Base-by-base conservation (phyloP, 352 stramenopile species). In the Pythium angustatum region DNA sequence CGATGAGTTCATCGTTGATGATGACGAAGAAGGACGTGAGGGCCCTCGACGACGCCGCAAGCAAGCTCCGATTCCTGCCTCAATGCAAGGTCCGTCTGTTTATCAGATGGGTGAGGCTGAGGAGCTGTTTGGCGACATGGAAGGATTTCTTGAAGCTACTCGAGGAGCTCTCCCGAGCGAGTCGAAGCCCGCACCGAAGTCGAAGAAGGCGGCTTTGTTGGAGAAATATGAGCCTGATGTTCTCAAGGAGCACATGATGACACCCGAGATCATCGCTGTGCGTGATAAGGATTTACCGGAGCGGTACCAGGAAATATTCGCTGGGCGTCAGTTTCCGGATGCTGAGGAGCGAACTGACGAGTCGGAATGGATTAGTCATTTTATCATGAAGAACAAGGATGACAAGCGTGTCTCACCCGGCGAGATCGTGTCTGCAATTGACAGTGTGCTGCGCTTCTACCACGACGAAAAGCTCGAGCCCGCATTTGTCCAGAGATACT, bases 21-120 rank as follows among this genome's bases (percentile, higher is more conserved):
- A 96, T 47, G 88, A 96, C 38, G 88, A 96, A 70, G 88, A 96
- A 78, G 85, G 86, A 26, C 81, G 84, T 7, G 85, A 93, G 38
- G 80, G 81, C 17, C 82, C 79, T 9, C 83, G 86, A 26, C 81
- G 88, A n/a, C 78, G 81, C 38, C 79, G 85, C n/a, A 91, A 91
- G 65, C 77, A 90, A 60, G 83, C 83, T 45, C 78, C 83, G 15
- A 76, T 91, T 4, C 81, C 81, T 3, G 45, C 78, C 3, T 90
- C 86, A 5, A 93, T 94, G 81, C 85, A 94, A 61, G 88, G 88
- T 11, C 88, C 88, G 6, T 96, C 88, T 1, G 73, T 96, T n/a
- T 94, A 96, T 41, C 85, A 96, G 53, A 91, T 96, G 83, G 88
- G 86, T 38, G 88, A 96, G 76, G 88, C 88, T 2, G 88, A 96